A percentile compares a stretch with the other conserved stretches of the same genome.
Evolutionary conservation across 441 rosid species (phyloP).

Genomic region (Eugenia klotzschiana): DNA sequence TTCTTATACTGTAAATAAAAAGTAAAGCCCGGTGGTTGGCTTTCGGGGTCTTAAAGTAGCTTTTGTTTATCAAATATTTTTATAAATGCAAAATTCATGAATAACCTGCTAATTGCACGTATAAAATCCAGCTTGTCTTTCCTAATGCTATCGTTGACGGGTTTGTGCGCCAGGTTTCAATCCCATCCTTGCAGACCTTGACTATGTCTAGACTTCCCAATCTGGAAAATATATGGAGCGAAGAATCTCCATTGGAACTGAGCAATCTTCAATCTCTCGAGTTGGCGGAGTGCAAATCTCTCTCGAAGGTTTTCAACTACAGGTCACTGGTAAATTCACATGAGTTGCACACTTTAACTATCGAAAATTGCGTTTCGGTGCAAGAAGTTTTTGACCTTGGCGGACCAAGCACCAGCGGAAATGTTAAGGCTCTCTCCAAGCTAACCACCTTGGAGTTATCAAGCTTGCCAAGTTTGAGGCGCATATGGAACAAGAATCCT

Average conservation of each 20-base stretch:
- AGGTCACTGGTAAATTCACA: background rate
- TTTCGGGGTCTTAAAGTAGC: background rate
- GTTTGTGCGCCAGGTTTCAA: background rate
- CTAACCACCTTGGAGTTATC: background rate
- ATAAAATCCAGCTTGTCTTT: background rate
- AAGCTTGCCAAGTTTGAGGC: background rate
- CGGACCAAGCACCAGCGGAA: accelerated
- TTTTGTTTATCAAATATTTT: background rate
- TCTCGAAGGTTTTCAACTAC: background rate
- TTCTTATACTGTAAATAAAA: too few species aligned
- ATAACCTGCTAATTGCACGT: background rate
- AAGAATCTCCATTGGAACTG: background rate
- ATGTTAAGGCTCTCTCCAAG: background rate
- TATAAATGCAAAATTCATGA: background rate
- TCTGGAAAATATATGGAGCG: background rate
- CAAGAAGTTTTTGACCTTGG: background rate
- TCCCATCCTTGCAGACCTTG: background rate
- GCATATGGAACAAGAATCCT: background rate
- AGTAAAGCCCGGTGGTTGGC: too few species aligned
- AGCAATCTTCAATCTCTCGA: background rate
- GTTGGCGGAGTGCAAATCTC: background rate
- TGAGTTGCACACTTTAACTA: background rate
- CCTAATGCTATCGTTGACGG: background rate
- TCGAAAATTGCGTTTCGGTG: accelerated
- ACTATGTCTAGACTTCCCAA: background rate